Evolutionary conservation across 257 asterid genomes (phyloP).

Genomic region (Gentiana macrophylla): DNA sequence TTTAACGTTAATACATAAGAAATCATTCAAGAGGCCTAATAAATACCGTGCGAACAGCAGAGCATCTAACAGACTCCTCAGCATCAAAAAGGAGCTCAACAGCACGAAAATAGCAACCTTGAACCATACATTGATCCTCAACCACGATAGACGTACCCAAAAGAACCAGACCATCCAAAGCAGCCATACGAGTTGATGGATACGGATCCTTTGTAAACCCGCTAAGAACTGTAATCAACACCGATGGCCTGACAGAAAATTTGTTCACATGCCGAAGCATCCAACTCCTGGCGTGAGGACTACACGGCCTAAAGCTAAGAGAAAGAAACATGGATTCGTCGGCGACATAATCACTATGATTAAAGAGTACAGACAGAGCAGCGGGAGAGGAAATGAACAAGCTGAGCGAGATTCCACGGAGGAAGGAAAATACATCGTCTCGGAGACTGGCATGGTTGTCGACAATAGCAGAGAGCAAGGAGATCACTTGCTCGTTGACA

Average conservation of each 20-base stretch:
- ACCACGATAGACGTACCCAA: slow-evolving; percentile 28
- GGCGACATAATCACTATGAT: not conserved
- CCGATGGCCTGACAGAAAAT: slow-evolving; percentile 54
- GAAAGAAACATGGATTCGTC: slow-evolving; percentile 45
- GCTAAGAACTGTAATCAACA: slow-evolving; percentile 54
- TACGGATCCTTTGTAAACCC: slow-evolving; percentile 87
- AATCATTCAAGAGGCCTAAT: too few relatives aligned
- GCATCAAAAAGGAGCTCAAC: slow-evolving; percentile 69
- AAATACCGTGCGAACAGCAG: slow-evolving; percentile 74
- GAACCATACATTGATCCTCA: slow-evolving; percentile 50
- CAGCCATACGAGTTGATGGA: slow-evolving; percentile 58
- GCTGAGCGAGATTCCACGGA: slow-evolving; percentile 26
- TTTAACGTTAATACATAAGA: too few relatives aligned
- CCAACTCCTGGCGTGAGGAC: slow-evolving; percentile 45
- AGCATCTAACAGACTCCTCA: slow-evolving; percentile 55
- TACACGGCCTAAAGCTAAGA: slow-evolving; percentile 37
- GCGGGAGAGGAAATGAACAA: slow-evolving; percentile 31
- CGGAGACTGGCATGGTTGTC: slow-evolving; percentile 34
- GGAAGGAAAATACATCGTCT: slow-evolving; percentile 24
- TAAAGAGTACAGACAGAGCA: slow-evolving; percentile 33
- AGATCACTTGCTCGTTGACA: slow-evolving; percentile 25
- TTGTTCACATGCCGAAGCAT: slow-evolving; percentile 39
- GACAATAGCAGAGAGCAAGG: slow-evolving; percentile 40
- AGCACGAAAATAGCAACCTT: slow-evolving; percentile 64
- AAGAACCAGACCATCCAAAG: slow-evolving; percentile 55